A percentile compares a stretch with the other conserved stretches of the same genome.
Evolutionary conservation across 192 early-diverging fungal species (phyloP).

Genomic region (Podila epicladia): DNA sequence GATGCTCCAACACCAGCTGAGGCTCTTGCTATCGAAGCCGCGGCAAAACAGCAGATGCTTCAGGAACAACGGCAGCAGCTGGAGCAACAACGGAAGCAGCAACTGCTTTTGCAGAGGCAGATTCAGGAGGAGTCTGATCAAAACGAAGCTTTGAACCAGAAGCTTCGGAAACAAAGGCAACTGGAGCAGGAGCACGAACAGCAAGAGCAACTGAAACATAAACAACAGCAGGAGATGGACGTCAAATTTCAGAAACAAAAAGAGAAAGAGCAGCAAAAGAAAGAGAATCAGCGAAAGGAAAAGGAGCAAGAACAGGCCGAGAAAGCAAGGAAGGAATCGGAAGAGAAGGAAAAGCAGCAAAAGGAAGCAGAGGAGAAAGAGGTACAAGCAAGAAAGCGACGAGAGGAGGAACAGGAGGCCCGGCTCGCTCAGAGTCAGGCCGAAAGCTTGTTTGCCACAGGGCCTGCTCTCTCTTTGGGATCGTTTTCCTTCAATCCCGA

Average conservation of each 20-base stretch:
- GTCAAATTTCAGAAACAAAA: conserved; percentile 13
- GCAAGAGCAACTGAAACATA: conserved; percentile 15
- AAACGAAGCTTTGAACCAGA: conserved; percentile 12
- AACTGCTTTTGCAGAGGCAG: conserved; percentile 15
- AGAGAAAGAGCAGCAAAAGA: conserved; percentile 4
- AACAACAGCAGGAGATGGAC: conserved; percentile 29
- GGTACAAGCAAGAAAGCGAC: neutral
- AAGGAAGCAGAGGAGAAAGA: conserved; percentile 1
- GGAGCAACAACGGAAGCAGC: conserved; percentile 31
- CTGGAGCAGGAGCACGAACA: conserved; percentile 25
- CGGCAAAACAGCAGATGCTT: conserved; percentile 43
- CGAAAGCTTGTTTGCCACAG: conserved; percentile 22
- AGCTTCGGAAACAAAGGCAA: conserved; percentile 24
- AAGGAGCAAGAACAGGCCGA: neutral
- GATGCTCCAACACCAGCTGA: conserved; percentile 45
- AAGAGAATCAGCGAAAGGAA: conserved; percentile 11
- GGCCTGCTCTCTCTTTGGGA: conserved; percentile 29
- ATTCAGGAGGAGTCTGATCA: conserved; percentile 23
- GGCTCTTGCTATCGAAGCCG: conserved; percentile 42
- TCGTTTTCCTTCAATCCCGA: conserved; percentile 47
- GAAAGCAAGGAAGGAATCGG: conserved; percentile 2
- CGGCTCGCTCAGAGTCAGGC: conserved; percentile 23
- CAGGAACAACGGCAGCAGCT: conserved; percentile 35
- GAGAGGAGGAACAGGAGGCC: conserved; percentile 32
- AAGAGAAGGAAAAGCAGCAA: conserved; percentile 12